Base-by-base conservation (phyloP, 106 monocot genomes). In the Apostasia ramifera region DNA sequence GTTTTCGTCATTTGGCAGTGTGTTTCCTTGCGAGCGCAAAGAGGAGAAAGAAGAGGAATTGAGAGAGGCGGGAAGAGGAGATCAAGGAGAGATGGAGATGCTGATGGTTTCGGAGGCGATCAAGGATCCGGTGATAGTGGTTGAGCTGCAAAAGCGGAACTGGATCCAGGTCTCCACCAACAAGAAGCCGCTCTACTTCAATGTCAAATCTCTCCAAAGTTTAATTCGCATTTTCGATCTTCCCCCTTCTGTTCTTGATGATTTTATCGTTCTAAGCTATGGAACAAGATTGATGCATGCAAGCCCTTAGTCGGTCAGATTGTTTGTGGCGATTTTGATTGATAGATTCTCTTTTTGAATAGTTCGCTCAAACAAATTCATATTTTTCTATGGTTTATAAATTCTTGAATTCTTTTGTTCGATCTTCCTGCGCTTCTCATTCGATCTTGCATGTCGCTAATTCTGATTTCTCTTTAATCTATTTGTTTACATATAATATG, bases 131-230 rank as follows among this genome's bases (percentile, higher is more conserved):
- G 60, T 12, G 44, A 74, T 40, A 70, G 66, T 55, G 47, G 71
- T 14, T 38, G 71, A 53, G 50, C 60, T 61, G 40, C 68, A 63
- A 55, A 83, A 70, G 79, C 78, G 55, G 59, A 86, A 91, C 74
- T 61, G 78, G 67, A 91, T 91, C 71, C 90, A 84, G 74, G 90
- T 91, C 59, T 91, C 90, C 56, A 76, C 76, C 52, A 79, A 76
- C 71, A 91, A 91, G 81, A 86, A 85, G 67, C 86, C 86, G 2
- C 81, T 86, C 63, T 83, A 75, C 68, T 90, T 90, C 82, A 86
- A 90, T 73, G 85, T 90, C 63, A 90, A 86, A n/a, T 40, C 90
- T 91, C 70, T 86, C 90, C 48, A 91, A 91, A 86, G 90, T 91
- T 8, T 38, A 1, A 4, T 6, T 3, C n/a, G n/a, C n/a, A n/a